Conservation (phyloP, 1,284 basidiomycete species). For the Austroboletus novae-zelandiae region DNA sequence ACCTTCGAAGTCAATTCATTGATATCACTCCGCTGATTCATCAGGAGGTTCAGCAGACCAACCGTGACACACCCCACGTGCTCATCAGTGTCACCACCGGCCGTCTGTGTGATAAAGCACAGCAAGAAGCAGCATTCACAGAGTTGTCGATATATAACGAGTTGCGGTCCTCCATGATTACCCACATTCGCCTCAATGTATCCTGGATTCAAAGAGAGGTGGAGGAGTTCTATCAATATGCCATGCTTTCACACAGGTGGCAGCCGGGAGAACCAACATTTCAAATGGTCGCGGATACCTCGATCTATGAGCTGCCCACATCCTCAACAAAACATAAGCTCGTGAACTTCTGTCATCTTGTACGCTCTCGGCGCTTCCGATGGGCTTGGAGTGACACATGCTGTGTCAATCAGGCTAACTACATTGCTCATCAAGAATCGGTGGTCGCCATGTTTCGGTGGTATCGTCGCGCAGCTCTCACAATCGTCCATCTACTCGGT, state of each 20-base stretch:
- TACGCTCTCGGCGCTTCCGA: background rate
- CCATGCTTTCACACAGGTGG: constrained; percentile 8
- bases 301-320: background rate
- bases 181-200: background rate
- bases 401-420: background rate
- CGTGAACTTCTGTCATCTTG: constrained; percentile 1
- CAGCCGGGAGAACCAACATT: background rate
- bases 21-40: too few relatives aligned
- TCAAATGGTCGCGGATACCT: background rate
- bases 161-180: background rate
- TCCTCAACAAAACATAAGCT: background rate
- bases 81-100: background rate
- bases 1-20: background rate
- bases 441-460: background rate
- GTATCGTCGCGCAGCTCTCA: background rate
- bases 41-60: too few relatives aligned
- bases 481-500: background rate
- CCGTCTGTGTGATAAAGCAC: background rate
- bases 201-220: background rate
- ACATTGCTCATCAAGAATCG: background rate
- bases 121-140: background rate
- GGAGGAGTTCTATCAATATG: background rate
- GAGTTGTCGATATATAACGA: background rate
- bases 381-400: constrained; percentile 1
- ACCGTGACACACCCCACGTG: too few relatives aligned